Evolutionary conservation across 805 yeast species (phyloP).

Genomic region (Starmerella apis): DNA sequence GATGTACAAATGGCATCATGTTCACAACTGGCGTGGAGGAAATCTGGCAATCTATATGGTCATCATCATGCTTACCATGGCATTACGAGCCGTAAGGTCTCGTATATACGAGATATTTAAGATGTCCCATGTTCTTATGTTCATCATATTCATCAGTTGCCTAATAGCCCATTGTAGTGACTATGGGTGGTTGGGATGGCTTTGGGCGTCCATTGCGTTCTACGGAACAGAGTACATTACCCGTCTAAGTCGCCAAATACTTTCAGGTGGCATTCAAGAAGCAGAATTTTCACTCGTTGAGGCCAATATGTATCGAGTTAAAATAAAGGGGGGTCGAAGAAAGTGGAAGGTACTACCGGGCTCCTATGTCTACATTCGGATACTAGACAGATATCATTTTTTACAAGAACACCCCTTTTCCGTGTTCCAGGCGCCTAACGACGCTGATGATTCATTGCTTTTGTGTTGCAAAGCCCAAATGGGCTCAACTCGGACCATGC

Average conservation of each 20-base stretch:
- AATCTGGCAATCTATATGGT: slow-evolving; percentile 36
- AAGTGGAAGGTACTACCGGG: slow-evolving; percentile 47
- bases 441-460: slow-evolving; percentile 34
- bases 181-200: slow-evolving; percentile 49
- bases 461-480: slow-evolving; percentile 44
- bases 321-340: slow-evolving; percentile 33
- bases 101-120: slow-evolving; percentile 50
- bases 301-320: slow-evolving; percentile 34
- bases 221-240: slow-evolving; percentile 59
- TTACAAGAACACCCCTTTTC: slow-evolving; percentile 76
- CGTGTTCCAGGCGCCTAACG: slow-evolving; percentile 29
- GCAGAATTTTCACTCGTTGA: slow-evolving; percentile 25
- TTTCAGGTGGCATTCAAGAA: slow-evolving; percentile 42
- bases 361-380: slow-evolving; percentile 46
- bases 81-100: slow-evolving; percentile 42
- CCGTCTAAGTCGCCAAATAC: slow-evolving; percentile 44
- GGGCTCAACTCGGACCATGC: slow-evolving; percentile 43
- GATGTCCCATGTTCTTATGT: slow-evolving; percentile 35
- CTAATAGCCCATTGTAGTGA: slow-evolving; percentile 47
- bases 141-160: slow-evolving; percentile 24
- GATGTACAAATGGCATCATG: slow-evolving; percentile 27
- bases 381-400: slow-evolving; percentile 42
- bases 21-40: slow-evolving; percentile 35
- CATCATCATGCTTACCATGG: slow-evolving; percentile 39
- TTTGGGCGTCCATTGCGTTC: slow-evolving; percentile 46